Conservation (phyloP, 305 asterid genomes). For the Plantago lanceolata region DNA sequence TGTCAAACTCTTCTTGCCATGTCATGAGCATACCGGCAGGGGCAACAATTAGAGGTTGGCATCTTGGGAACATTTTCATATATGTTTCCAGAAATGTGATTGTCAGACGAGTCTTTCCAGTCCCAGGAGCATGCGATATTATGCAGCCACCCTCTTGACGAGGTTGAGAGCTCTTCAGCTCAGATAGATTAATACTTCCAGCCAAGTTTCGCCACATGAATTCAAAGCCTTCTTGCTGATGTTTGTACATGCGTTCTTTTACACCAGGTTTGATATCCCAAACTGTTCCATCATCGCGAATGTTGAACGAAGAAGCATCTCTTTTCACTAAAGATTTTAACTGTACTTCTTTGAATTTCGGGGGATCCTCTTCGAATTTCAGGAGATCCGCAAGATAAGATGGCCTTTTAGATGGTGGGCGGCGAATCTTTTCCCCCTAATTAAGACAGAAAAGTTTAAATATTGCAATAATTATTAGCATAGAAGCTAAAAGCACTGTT, state of each 20-base stretch:
- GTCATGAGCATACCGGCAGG: constrained; percentile 37
- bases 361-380: no score
- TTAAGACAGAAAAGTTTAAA: no score
- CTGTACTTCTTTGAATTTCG: no score
- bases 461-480: no score
- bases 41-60: constrained; percentile 35
- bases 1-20: constrained; percentile 42
- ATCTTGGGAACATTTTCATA: constrained; percentile 29
- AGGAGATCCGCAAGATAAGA: no score
- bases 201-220: not conserved
- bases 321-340: not conserved
- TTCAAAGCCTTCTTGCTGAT: constrained; percentile 8
- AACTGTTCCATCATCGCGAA: not conserved
- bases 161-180: not conserved
- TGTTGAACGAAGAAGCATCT: not conserved
- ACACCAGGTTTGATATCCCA: constrained; percentile 1
- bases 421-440: no score
- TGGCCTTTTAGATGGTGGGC: no score
- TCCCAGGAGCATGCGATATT: constrained; percentile 44
- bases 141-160: constrained; percentile 33
- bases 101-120: constrained; percentile 35
- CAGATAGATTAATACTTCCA: not conserved
- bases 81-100: constrained; percentile 31
- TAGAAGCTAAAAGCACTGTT: no score
- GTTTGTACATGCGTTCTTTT: not conserved